phyloP scores from a whole-genome alignment of 805 yeast species.

The Zygotorulaspora florentina region DNA sequence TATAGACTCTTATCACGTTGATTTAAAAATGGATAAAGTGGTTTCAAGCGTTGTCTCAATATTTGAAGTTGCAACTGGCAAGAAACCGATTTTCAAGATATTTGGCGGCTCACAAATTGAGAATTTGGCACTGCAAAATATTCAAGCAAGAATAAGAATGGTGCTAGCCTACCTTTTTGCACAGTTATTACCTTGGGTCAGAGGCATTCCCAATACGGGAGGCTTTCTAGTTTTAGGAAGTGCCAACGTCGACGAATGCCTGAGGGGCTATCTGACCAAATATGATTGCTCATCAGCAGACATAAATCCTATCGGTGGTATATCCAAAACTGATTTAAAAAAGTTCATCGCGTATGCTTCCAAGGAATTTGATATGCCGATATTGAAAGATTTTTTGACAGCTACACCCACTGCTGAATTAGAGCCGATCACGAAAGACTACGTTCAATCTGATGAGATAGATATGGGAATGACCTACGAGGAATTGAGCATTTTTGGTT shows the following conservation, averaged over 20 bases:
- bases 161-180: conserved; percentile 91
- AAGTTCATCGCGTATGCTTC: conserved; percentile 80
- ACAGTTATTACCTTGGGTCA: conserved; percentile 90
- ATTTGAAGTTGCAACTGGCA: conserved; percentile 88
- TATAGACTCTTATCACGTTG: conserved; percentile 86
- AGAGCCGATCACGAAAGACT: conserved; percentile 89
- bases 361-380: conserved; percentile 64
- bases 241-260: conserved; percentile 95
- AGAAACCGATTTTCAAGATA: conserved; percentile 79
- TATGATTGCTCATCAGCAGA: conserved; percentile 98
- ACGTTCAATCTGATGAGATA: conserved; percentile 92
- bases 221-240: conserved; percentile 90
- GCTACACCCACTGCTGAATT: conserved; percentile 98
- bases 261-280: conserved; percentile 92
- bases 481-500: conserved; percentile 86
- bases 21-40: conserved; percentile 83
- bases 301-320: conserved; percentile 97
- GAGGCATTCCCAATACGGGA: conserved; percentile 54
- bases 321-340: conserved; percentile 89
- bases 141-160: conserved; percentile 95
- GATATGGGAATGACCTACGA: conserved; percentile 99
- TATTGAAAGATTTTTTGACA: conserved; percentile 68
- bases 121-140: conserved; percentile 91
- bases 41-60: conserved; percentile 70
- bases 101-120: conserved; percentile 93